Evolutionary conservation across 2,329 filamentous ascomycete genomes (phyloP), one percentile per base, ranked within the genome.

Genomic region (Eutypa lata): DNA sequence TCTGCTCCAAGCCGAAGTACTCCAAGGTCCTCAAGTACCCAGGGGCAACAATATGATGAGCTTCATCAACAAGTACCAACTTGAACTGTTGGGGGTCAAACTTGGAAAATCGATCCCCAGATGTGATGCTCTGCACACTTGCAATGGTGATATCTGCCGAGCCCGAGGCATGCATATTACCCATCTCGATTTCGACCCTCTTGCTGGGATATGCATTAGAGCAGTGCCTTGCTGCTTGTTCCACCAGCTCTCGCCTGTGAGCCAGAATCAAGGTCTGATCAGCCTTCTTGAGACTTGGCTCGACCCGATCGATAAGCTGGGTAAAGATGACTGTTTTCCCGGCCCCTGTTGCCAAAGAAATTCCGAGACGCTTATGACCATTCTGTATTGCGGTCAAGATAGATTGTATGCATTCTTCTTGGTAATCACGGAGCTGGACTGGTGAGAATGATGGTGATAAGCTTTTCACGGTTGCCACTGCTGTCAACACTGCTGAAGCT

Each of bases 291-390:
- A 76, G 74, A 11, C 75, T 76, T 6, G 86, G 72, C 49, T 76
- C 70, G 48, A 97, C 78, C 53, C 89, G 87, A 63, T 90, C 85
- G 57, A 99, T 96, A 45, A 99, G 80, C 68, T 96, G 91, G 13
- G 93, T 97, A 74, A 99, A 99, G 62, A 99, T 92, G 66, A 99
- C 90, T 7, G 91, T 97, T 70, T 97, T 97, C 6, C 91, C 91
- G 57, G 89, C 86, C 1, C 92, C 91, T 3, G 92, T 97, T 2
- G 91, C 92, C 35, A 97, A 71, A 0, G 92, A 96, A 5, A 96
- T 81, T 0, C 91, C 91, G 1, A 96, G 74, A 7, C 92, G 82
- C 64, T 89, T 91, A 59, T 92, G 84, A 0, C 91, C 91, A 33
- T 82, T 72, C 2, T 81, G 69, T 1, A 96, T 68, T 51, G 91